phyloP scores from a whole-genome alignment of 371 early-diverging fungal species.

The Neoconidiobolus thromboides region DNA sequence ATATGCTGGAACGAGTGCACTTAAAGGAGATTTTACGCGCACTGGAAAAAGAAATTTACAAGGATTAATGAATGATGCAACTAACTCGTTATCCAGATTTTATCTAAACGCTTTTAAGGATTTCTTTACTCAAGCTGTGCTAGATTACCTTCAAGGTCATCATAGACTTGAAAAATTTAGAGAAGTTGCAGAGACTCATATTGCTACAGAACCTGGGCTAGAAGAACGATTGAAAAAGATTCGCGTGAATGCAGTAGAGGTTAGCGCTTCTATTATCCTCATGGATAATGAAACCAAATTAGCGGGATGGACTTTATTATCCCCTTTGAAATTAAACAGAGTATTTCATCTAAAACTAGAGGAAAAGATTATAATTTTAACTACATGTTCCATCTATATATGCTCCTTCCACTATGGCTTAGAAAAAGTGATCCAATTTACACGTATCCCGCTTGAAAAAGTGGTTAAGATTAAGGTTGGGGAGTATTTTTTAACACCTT shows the following conservation, averaged over 20 bases:
- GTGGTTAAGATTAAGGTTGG: conserved; percentile 36
- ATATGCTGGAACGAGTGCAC: conserved; percentile 96
- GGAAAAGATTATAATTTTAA: conserved; percentile 48
- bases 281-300: conserved; percentile 28
- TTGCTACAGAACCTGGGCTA: conserved; percentile 28
- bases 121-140: conserved; percentile 24
- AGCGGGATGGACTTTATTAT: conserved; percentile 38
- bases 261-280: conserved; percentile 35
- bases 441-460: conserved; percentile 31
- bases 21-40: conserved; percentile 79
- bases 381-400: conserved; percentile 42
- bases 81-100: conserved; percentile 44
- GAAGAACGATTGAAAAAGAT: conserved; percentile 26
- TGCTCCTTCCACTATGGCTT: conserved; percentile 50
- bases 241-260: conserved; percentile 25
- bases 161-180: conserved; percentile 15
- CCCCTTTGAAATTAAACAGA: conserved; percentile 19
- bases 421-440: conserved; percentile 49
- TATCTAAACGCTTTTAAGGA: conserved; percentile 49
- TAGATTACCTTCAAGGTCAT: conserved; percentile 21
- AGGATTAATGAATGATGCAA: conserved; percentile 54
- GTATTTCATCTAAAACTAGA: conserved; percentile 19
- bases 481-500: conserved; percentile 10
- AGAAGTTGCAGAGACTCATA: conserved; percentile 14
- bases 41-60: conserved; percentile 65